Percentiles rank a stretch among this genome's conserved stretches.
Evolutionary conservation across 228 moss, liverwort and hornwort genomes (phyloP).

Genomic region (Sphagnum magellanicum): DNA sequence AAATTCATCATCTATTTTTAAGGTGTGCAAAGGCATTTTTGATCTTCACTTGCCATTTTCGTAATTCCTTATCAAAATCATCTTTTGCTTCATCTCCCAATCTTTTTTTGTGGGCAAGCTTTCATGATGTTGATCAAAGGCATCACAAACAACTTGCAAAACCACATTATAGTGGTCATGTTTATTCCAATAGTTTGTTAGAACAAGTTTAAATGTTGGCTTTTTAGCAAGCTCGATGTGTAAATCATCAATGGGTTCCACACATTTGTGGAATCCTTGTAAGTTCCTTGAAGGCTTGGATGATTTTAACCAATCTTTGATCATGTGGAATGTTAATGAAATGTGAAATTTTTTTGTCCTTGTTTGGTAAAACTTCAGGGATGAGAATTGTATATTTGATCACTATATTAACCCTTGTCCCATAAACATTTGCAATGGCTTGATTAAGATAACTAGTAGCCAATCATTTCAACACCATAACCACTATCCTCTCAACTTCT

Average conservation of each 20-base stretch:
- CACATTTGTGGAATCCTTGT: slow-evolving; percentile 31
- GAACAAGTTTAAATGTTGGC: slow-evolving; percentile 13
- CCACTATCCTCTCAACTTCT: too few relatives aligned
- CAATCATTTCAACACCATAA: too few relatives aligned
- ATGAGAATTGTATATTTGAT: slow-evolving; percentile 33
- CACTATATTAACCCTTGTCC: slow-evolving; percentile 5
- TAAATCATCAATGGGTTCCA: slow-evolving; percentile 38
- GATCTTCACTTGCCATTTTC: slow-evolving; percentile 18
- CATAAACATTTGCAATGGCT: too few relatives aligned
- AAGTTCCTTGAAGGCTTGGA: slow-evolving; percentile 24
- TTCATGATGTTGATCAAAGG: background rate
- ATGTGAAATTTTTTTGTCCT: slow-evolving; percentile 24
- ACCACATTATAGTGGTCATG: slow-evolving; percentile 37
- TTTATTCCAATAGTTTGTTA: slow-evolving; percentile 29
- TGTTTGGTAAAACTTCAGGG: slow-evolving; percentile 22
- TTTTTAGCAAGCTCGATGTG: slow-evolving; percentile 32
- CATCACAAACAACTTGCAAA: slow-evolving; percentile 40
- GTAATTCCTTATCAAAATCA: slow-evolving; percentile 6
- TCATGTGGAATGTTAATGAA: slow-evolving; percentile 31
- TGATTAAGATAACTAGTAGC: too few relatives aligned
- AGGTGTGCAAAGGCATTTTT: slow-evolving; percentile 33
- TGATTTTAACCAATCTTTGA: slow-evolving; percentile 14
- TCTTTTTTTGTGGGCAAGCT: slow-evolving; percentile 4
- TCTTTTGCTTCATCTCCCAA: slow-evolving; percentile 5
- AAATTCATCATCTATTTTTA: slow-evolving; percentile 35